phyloP scores from a whole-genome alignment of 805 yeast species.

The Metschnikowia rubicola region DNA sequence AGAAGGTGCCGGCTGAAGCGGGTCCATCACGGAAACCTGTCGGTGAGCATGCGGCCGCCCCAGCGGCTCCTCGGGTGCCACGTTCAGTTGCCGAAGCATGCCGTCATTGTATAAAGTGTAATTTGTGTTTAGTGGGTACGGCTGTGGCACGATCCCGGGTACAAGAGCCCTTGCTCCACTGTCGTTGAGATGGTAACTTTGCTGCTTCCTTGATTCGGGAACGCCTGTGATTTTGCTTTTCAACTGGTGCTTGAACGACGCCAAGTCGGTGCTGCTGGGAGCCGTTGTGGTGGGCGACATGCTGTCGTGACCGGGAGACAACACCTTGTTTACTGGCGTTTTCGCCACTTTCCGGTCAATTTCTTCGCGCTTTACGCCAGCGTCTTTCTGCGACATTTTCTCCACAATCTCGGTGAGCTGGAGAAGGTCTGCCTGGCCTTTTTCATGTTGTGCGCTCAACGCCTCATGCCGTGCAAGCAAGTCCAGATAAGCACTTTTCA shows the following conservation, averaged over 20 bases:
- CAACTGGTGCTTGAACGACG: constrained; percentile 13
- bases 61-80: background rate
- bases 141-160: constrained; percentile 33
- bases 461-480: constrained; percentile 46
- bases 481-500: constrained; percentile 42
- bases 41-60: constrained; percentile 22
- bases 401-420: constrained; percentile 48
- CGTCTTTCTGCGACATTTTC: constrained; percentile 10
- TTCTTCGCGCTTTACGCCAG: background rate
- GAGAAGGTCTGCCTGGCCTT: constrained; percentile 52
- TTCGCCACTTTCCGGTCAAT: constrained; percentile 8
- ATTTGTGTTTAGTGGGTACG: constrained; percentile 34
- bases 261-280: constrained; percentile 1
- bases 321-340: constrained; percentile 12
- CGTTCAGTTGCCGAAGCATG: background rate
- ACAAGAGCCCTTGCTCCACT: background rate
- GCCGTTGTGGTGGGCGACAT: constrained; percentile 15
- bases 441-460: constrained; percentile 45
- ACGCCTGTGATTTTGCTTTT: constrained; percentile 1
- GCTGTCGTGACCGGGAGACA: constrained; percentile 9
- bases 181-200: constrained; percentile 14
- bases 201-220: background rate
- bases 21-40: constrained; percentile 41
- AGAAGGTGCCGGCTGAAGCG: constrained; percentile 26
- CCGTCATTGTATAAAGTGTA: constrained; percentile 28